A percentile compares a stretch with the other conserved stretches of the same genome.
These are phyloP conservation scores for Ehretia macrophylla DNA, from an alignment of 257 asterid genomes.

Conservation along the genomic window DNA sequence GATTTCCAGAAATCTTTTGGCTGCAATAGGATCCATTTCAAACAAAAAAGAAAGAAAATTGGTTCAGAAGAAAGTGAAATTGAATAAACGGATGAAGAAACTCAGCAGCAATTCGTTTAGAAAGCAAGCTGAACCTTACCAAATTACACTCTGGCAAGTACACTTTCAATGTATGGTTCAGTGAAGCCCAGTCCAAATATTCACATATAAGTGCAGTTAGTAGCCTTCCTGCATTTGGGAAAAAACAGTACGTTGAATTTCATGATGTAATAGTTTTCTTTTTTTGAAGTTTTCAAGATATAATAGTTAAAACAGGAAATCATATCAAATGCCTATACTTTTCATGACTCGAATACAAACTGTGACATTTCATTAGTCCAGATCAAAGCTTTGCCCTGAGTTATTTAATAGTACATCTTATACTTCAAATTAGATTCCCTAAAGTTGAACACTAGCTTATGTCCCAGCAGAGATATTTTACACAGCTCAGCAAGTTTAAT, in stretches of 20 bases:
- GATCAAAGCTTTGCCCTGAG: no score
- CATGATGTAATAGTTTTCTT: no score
- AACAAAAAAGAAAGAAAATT: slow-evolving; percentile 7
- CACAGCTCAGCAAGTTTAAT: no score
- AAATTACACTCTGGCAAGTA: slow-evolving; percentile 84
- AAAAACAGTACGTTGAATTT: not conserved
- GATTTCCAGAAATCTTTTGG: slow-evolving; percentile 89
- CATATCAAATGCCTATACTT: no score
- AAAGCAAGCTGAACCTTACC: slow-evolving; percentile 37
- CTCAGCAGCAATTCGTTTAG: not conserved
- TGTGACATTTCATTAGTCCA: no score
- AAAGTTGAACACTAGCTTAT: no score
- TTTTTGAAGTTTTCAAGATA: no score
- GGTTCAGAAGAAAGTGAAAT: slow-evolving; percentile 1
- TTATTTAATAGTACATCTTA: no score
- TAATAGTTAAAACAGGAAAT: no score
- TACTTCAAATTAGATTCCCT: no score
- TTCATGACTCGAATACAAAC: no score
- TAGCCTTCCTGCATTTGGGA: slow-evolving; percentile 64
- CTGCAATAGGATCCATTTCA: slow-evolving; percentile 35
- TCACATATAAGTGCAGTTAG: slow-evolving; percentile 79
- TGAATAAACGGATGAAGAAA: slow-evolving; percentile 3
- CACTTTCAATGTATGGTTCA: slow-evolving; percentile 80
- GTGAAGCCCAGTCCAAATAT: slow-evolving; percentile 93
- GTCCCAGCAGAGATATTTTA: no score